These are phyloP conservation scores for Gossypium mustelinum DNA, from an alignment of 345 rosid species.

Conservation along the genomic window DNA sequence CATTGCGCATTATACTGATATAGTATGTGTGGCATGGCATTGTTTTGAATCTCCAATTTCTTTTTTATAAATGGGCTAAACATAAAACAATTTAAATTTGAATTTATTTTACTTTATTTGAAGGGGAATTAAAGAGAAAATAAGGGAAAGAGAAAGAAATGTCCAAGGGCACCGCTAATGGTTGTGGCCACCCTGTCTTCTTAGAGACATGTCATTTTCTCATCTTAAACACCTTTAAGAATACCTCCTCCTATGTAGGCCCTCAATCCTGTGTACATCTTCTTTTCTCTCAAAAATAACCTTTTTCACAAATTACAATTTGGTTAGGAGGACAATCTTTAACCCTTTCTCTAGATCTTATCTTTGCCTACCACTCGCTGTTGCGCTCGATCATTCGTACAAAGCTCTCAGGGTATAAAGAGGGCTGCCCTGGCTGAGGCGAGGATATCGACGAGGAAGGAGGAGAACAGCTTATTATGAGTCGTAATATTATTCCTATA, in stretches of 20 bases:
- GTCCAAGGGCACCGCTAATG: slow-evolving; percentile 55
- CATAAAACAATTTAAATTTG: too few species aligned
- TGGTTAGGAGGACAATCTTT: neutral
- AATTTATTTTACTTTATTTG: neutral
- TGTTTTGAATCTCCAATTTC: too few species aligned
- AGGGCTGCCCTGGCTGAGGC: neutral
- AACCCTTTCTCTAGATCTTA: slow-evolving; percentile 2
- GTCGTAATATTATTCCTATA: neutral
- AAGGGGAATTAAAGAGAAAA: neutral
- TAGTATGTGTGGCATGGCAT: too few species aligned
- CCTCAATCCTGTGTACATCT: slow-evolving; percentile 45
- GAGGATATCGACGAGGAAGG: too few species aligned
- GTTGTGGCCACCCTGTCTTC: slow-evolving; percentile 48
- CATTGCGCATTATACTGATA: too few species aligned
- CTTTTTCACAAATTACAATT: neutral
- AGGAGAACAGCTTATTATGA: neutral
- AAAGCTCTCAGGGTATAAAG: slow-evolving; percentile 23
- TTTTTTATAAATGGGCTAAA: too few species aligned
- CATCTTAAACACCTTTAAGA: slow-evolving; percentile 34
- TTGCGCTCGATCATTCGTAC: slow-evolving; percentile 25
- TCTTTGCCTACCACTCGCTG: slow-evolving; percentile 27
- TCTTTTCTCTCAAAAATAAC: neutral
- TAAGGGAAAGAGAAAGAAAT: slow-evolving; percentile 31
- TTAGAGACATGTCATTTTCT: slow-evolving; percentile 66
- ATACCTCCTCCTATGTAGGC: slow-evolving; percentile 33